These are phyloP conservation scores for Ophiocordyceps camponoti-leonardi DNA, from an alignment of 2,329 filamentous ascomycete genomes.

Conservation along the genomic window DNA sequence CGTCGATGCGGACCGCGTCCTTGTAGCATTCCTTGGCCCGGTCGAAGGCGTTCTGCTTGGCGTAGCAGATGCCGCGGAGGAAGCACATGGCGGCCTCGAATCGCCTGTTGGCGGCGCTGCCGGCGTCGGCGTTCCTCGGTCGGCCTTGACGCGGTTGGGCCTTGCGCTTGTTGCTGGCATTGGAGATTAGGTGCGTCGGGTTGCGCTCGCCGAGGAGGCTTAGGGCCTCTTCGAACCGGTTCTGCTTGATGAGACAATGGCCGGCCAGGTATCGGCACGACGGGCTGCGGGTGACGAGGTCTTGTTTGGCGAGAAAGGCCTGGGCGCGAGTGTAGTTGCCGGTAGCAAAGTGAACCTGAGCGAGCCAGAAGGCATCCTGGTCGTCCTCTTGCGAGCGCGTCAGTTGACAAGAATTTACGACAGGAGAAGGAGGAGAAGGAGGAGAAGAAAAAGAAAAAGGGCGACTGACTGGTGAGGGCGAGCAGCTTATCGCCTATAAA, in stretches of 20 bases:
- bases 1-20: conserved; percentile 88
- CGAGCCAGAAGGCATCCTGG: conserved; percentile 89
- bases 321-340: conserved; percentile 90
- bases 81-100: conserved; percentile 98
- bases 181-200: conserved; percentile 67
- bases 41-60: conserved; percentile 94
- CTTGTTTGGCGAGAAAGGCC: conserved; percentile 66
- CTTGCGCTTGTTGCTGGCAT: conserved; percentile 20
- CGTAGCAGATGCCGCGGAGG: conserved; percentile 80
- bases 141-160: conserved; percentile 16
- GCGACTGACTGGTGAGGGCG: conserved; percentile 67
- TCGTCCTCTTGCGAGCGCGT: conserved; percentile 51
- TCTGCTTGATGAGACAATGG: conserved; percentile 87
- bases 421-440: no score
- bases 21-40: conserved; percentile 97
- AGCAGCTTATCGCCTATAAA: conserved; percentile 96
- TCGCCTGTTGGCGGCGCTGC: conserved; percentile 48
- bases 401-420: neutral
- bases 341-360: conserved; percentile 92
- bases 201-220: conserved; percentile 79
- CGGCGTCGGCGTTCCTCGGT: conserved; percentile 14
- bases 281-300: conserved; percentile 64
- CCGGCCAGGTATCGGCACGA: conserved; percentile 86
- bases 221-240: conserved; percentile 77
- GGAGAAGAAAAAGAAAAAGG: neutral